A percentile compares a stretch with the other conserved stretches of the same genome.
Evolutionary conservation across 208 protist species (phyloP).

Genomic region (Wallacemonas sp.): DNA sequence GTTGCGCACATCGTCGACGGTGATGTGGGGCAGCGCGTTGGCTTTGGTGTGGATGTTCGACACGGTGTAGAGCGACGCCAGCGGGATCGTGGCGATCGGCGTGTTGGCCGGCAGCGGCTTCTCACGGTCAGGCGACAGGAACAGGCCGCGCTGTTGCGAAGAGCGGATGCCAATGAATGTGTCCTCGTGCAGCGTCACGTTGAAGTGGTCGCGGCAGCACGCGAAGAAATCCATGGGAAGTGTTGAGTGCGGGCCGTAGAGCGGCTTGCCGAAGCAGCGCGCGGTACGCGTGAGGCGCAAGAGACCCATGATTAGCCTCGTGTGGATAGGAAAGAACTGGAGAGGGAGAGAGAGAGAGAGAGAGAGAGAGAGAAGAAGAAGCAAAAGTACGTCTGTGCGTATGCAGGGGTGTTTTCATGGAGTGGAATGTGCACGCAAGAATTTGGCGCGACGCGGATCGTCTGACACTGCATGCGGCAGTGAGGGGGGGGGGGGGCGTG

Average conservation of each 20-base stretch:
- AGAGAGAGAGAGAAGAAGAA: not conserved
- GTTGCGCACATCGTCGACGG: conserved; percentile 50
- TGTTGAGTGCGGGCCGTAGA: conserved; percentile 73
- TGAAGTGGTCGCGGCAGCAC: conserved; percentile 63
- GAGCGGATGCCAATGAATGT: conserved; percentile 84
- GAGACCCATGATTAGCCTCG: conserved; percentile 21
- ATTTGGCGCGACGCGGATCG: no score
- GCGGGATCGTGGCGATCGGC: conserved; percentile 80
- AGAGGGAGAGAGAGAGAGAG: not conserved
- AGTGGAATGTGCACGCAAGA: no score
- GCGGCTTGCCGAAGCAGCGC: conserved; percentile 56
- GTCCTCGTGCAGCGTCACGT: conserved; percentile 65
- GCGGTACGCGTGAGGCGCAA: conserved; percentile 28
- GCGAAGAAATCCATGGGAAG: conserved; percentile 75
- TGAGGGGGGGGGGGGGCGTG: no score
- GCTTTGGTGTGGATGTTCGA: conserved; percentile 73
- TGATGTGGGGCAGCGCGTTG: conserved; percentile 61
- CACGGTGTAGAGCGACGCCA: conserved; percentile 62
- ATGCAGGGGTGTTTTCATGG: no score
- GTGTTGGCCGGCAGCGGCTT: conserved; percentile 63
- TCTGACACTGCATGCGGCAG: no score
- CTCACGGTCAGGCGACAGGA: conserved; percentile 33
- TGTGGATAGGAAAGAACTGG: not conserved
- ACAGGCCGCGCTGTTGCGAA: conserved; percentile 85
- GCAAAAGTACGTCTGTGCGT: no score